Conservation (phyloP, 2,329 filamentous ascomycete genomes). For the Aspergillus glaucus region DNA sequence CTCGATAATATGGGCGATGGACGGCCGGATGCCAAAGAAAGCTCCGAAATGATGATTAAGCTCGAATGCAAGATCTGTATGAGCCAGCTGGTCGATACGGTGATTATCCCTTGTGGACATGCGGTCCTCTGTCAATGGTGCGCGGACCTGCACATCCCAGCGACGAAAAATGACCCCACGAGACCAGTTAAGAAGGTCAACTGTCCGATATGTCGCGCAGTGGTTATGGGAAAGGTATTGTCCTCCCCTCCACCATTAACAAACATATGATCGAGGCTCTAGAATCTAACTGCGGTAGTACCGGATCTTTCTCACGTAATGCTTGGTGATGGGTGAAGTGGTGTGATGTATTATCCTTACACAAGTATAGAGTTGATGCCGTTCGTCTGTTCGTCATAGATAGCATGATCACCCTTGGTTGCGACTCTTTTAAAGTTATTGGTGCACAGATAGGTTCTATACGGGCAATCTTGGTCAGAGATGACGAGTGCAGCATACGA, state of each 20-base stretch:
- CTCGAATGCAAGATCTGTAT: slow-evolving; percentile 51
- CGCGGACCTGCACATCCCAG: slow-evolving; percentile 45
- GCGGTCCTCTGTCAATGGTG: slow-evolving; percentile 52
- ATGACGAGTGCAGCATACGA: too few relatives aligned
- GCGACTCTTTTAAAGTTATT: too few relatives aligned
- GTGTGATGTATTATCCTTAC: too few relatives aligned
- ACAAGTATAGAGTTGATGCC: background rate
- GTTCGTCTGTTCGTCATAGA: too few relatives aligned
- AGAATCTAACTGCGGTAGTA: background rate
- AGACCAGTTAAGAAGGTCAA: slow-evolving; percentile 10
- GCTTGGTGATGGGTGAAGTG: too few relatives aligned
- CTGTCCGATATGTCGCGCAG: slow-evolving; percentile 25
- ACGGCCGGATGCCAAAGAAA: slow-evolving; percentile 43
- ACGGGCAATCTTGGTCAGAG: too few relatives aligned
- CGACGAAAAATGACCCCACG: slow-evolving; percentile 30
- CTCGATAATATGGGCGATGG: slow-evolving; percentile 42
- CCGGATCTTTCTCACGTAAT: slow-evolving; percentile 6
- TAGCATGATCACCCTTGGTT: too few relatives aligned
- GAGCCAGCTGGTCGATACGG: slow-evolving; percentile 46
- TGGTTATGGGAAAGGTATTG: slow-evolving; percentile 22
- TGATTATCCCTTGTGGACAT: slow-evolving; percentile 50
- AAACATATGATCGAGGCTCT: background rate
- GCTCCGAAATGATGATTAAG: slow-evolving; percentile 45
- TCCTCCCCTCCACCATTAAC: background rate
- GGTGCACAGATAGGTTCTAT: too few relatives aligned